Conservation (phyloP, 495 filamentous ascomycete species). For the Penicillium angulare region DNA sequence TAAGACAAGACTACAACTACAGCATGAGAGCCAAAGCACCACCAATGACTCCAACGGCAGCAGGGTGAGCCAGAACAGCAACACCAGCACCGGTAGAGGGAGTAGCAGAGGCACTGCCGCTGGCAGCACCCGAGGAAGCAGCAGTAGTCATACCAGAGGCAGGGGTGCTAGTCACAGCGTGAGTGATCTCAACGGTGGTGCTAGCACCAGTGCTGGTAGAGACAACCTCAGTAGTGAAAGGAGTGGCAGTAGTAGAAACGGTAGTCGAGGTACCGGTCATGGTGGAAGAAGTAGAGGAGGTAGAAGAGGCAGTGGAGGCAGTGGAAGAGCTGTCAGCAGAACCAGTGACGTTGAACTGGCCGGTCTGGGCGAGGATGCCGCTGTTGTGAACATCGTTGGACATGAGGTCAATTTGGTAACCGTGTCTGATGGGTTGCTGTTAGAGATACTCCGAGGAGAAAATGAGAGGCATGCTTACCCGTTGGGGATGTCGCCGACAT, state of each 20-base stretch:
- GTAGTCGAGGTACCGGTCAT: conserved; percentile 2
- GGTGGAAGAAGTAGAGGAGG: conserved; percentile 2
- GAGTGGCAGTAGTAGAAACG: conserved; percentile 7
- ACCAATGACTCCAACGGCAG: conserved; percentile 15
- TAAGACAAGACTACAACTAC: no score
- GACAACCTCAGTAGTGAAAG: not conserved
- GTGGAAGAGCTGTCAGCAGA: conserved; percentile 14
- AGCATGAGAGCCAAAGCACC: conserved; percentile 21
- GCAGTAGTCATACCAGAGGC: not conserved
- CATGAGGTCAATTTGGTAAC: conserved; percentile 42
- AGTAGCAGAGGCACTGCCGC: not conserved
- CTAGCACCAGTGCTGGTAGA: not conserved
- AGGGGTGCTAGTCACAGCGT: not conserved
- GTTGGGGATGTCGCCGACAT: conserved; percentile 18
- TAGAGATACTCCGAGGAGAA: not conserved
- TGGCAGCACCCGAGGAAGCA: not conserved
- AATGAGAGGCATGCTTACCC: conserved; percentile 24
- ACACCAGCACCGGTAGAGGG: not conserved
- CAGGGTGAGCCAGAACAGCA: conserved; percentile 25
- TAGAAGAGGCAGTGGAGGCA: conserved; percentile 9
- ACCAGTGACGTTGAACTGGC: conserved; percentile 37
- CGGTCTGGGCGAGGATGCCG: conserved; percentile 42
- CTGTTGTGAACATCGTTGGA: conserved; percentile 29
- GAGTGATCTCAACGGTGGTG: not conserved
- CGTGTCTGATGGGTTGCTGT: conserved; percentile 18